phyloP scores from a whole-genome alignment of 176 grass and related monocot genomes.

The Triticum monococcum region DNA sequence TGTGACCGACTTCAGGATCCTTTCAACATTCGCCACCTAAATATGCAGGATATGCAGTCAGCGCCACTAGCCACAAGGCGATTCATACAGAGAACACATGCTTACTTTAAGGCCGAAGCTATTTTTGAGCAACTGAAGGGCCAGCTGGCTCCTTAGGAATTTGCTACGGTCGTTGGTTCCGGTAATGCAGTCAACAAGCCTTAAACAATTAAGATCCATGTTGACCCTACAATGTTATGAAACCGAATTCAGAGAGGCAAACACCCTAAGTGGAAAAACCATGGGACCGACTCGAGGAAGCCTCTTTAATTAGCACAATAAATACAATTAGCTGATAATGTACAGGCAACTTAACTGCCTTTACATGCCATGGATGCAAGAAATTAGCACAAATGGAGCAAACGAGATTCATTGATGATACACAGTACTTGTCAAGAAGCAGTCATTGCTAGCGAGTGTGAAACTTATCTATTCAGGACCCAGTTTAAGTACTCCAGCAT shows the following conservation, averaged over 20 bases:
- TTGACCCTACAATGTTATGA: slow-evolving; percentile 52
- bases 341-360: neutral
- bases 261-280: neutral
- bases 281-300: neutral
- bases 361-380: neutral
- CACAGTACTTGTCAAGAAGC: neutral
- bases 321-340: neutral
- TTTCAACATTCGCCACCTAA: slow-evolving; percentile 58
- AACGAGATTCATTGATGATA: neutral
- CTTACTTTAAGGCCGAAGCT: slow-evolving; percentile 68
- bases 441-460: neutral
- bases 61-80: slow-evolving; percentile 11
- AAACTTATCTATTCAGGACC: neutral
- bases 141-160: slow-evolving; percentile 68
- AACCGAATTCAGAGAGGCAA: slow-evolving; percentile 23
- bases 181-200: slow-evolving; percentile 68
- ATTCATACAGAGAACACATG: neutral
- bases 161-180: slow-evolving; percentile 52
- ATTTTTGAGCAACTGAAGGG: slow-evolving; percentile 74
- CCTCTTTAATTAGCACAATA: neutral
- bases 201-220: slow-evolving; percentile 81
- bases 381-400: neutral
- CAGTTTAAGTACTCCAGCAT: neutral
- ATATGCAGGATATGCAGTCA: slow-evolving; percentile 5
- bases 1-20: slow-evolving; percentile 53